Evolutionary conservation across 2,329 filamentous ascomycete genomes (phyloP).

Genomic region (Diaporthe sp.): DNA sequence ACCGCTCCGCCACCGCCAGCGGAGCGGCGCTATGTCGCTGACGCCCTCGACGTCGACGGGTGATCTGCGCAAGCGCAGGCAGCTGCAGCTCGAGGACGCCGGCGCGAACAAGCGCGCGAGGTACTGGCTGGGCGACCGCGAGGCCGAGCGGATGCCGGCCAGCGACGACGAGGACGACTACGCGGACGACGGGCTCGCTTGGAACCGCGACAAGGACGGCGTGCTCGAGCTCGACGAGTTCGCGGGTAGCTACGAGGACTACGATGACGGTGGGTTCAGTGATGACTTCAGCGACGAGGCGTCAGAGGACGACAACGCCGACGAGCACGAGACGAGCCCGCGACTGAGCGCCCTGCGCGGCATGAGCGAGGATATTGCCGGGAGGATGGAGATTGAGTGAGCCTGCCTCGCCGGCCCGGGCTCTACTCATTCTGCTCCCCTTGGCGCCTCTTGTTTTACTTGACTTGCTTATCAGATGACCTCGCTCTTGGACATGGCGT

Average conservation of each 20-base stretch:
- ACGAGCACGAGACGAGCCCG: conserved; percentile 49
- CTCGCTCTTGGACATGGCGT: conserved; percentile 12
- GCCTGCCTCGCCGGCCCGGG: not conserved
- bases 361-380: conserved; percentile 74
- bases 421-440: not conserved
- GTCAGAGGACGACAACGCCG: conserved; percentile 55
- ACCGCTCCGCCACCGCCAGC: conserved; percentile 49
- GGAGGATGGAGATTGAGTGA: conserved; percentile 72
- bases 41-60: conserved; percentile 46
- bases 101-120: conserved; percentile 84
- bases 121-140: conserved; percentile 86
- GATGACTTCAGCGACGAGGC: conserved; percentile 52
- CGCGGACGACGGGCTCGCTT: conserved; percentile 66
- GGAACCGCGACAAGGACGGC: conserved; percentile 71
- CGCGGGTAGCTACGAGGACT: conserved; percentile 61
- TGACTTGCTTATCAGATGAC: not conserved
- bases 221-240: conserved; percentile 69
- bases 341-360: conserved; percentile 62
- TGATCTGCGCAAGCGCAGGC: conserved; percentile 45
- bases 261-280: conserved; percentile 60
- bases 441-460: not conserved
- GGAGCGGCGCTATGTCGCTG: conserved; percentile 51
- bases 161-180: conserved; percentile 63
- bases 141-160: conserved; percentile 61
- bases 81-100: conserved; percentile 48